phyloP scores from a whole-genome alignment of 2,329 filamentous ascomycete genomes.

The Drechslerella dactyloides region DNA sequence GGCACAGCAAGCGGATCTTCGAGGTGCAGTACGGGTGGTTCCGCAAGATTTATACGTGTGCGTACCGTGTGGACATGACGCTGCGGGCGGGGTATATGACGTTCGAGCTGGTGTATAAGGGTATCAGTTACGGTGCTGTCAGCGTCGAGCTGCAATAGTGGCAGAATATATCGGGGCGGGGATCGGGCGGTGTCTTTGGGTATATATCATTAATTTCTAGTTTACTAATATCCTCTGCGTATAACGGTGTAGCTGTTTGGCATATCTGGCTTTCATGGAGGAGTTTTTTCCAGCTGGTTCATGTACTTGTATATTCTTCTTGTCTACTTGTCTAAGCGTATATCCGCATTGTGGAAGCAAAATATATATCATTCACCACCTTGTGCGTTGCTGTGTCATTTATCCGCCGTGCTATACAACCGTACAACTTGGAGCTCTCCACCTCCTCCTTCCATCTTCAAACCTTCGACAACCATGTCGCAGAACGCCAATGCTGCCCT shows the following conservation, averaged over 20 bases:
- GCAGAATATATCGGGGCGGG: background rate
- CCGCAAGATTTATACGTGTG: constrained; percentile 43
- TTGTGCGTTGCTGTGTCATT: too few species aligned
- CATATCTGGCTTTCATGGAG: background rate
- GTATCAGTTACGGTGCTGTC: constrained; percentile 37
- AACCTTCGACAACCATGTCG: constrained; percentile 8
- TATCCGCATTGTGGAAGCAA: too few species aligned
- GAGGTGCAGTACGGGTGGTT: constrained; percentile 43
- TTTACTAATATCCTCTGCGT: background rate
- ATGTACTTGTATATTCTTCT: background rate
- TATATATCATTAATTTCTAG: constrained; percentile 15
- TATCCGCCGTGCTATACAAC: too few species aligned
- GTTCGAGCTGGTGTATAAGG: constrained; percentile 47
- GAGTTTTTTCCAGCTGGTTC: constrained; percentile 4
- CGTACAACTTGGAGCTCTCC: background rate
- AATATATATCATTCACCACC: too few species aligned
- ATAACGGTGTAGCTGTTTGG: background rate
- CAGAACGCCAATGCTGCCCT: constrained; percentile 12
- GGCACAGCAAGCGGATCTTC: constrained; percentile 40
- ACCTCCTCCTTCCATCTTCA: constrained; percentile 7
- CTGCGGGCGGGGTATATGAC: constrained; percentile 36
- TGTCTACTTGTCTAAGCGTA: background rate
- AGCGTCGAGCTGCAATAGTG: constrained; percentile 38
- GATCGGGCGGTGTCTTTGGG: constrained; percentile 7
- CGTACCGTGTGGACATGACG: constrained; percentile 48